Base-by-base conservation (phyloP, 2,329 filamentous ascomycete species). In the Penicillium griseofulvum region DNA sequence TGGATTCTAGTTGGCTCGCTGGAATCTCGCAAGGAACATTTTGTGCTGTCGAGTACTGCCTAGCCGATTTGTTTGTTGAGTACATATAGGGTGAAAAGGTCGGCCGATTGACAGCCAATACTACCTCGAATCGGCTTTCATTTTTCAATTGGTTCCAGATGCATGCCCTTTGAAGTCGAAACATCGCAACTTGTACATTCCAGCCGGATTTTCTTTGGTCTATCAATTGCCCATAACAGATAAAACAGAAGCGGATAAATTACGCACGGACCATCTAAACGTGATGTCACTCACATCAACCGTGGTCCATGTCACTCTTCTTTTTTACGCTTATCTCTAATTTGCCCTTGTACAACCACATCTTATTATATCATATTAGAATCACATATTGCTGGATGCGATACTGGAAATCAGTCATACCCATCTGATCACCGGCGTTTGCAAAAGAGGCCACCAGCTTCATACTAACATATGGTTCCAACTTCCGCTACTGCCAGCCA, bases 1-100 rank as follows among this genome's bases (percentile, higher is more conserved):
- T 62, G 0, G 51, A 55, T 46, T 63, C 48, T 19, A 64, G 48
- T 24, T 42, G 52, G 26, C 47, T 49, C 2, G 53, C 39, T 28
- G 51, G 29, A 22, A 58, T 37, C 36, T 52, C 54, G 3, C 39
- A 49, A 28, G 56, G 43, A 29, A 16, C 5, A 28, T 52, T 49
- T 38, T n/a, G 24, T n/a, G 31, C 19, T 44, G 48, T 54, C 5
- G 54, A 55, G n/a, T 53, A 48, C 26, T 19, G 49, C 7, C 54
- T 54, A n/a, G 9, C 9, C 19, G 12, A 12, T 24, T 36, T 44
- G 26, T 43, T 43, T n/a, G n/a, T 31, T n/a, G 31, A 10, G 17
- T 54, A 12, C 3, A 28, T 5, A 22, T 26, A 3, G 7, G n/a
- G 11, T 19, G 26, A 22, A 12, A 28, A 8, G 2, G 44, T 24